Percentiles rank a stretch among this genome's conserved stretches.
These are phyloP conservation scores for Aristolochia fimbriata DNA, from an alignment of 164 flowering plant genomes.

Conservation along the genomic window DNA sequence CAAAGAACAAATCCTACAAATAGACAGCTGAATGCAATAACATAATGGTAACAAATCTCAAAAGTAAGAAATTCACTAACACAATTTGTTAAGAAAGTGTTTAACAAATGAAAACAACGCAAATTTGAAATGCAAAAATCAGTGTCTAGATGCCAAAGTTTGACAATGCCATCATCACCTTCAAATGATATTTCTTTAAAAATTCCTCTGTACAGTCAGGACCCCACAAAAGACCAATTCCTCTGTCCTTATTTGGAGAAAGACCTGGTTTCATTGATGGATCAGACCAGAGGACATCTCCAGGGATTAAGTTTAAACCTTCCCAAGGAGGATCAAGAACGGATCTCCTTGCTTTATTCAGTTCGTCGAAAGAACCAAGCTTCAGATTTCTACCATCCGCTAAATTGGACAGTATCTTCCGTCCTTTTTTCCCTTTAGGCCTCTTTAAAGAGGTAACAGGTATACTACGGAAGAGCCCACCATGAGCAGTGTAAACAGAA, in stretches of 20 bases:
- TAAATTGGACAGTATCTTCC: conserved; percentile 21
- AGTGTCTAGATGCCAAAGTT: too few relatives aligned
- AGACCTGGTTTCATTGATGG: conserved; percentile 86
- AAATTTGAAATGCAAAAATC: too few relatives aligned
- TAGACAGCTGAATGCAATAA: too few relatives aligned
- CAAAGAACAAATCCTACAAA: too few relatives aligned
- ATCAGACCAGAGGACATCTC: conserved; percentile 97
- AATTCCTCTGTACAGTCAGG: conserved; percentile 96
- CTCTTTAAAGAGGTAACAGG: conserved; percentile 39
- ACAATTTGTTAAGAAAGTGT: too few relatives aligned
- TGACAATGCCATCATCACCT: conserved; percentile 33
- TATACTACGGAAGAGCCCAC: conserved; percentile 83
- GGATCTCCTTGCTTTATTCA: conserved; percentile 74
- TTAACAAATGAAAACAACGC: too few relatives aligned
- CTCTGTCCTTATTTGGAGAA: conserved; percentile 85
- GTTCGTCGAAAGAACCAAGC: conserved; percentile 85
- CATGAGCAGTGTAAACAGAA: conserved; percentile 87
- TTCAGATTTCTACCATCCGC: conserved; percentile 27
- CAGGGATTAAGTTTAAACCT: conserved; percentile 89
- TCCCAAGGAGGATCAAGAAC: conserved; percentile 98
- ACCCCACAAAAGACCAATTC: conserved; percentile 95
- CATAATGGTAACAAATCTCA: too few relatives aligned
- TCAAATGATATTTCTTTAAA: conserved; percentile 53
- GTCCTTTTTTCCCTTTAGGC: conserved; percentile 67
- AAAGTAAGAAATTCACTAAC: too few relatives aligned